Evolutionary conservation across 192 early-diverging fungal genomes (phyloP), one percentile per base, ranked within the genome.

Genomic region (Podila minutissima): DNA sequence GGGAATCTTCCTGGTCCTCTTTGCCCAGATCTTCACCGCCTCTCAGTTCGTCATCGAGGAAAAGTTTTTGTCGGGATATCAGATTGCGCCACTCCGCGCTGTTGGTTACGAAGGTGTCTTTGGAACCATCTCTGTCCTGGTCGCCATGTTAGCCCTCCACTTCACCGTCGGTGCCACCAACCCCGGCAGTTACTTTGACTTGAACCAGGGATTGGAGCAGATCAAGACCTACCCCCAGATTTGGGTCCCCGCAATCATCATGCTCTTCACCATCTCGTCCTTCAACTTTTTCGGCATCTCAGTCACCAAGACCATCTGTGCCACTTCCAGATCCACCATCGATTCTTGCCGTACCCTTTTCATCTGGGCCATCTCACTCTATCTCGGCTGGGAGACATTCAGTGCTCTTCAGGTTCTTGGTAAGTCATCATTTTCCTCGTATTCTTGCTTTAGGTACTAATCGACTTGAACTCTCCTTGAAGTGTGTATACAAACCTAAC

Each of bases 41-140:
- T 85, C 91, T 1, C 96, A 97, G 84, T 99, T 99, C 87, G 96
- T 99, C 22, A 86, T 98, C 57, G 98, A 99, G 74, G 98, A 99
- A 76, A 96, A 94, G 82, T 92, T 99, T 67, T 87, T 99, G 87
- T 72, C 82, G 22, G 87, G 79, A 64, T 99, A 94, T 83, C 83
- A 91, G 8, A 84, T 97, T 37, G 91, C 90, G 29, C 93, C 98
- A 26, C 86, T 98, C 69, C 93, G 93, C 63, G 96, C 96, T 2
- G 96, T 99, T 22, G 98, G 96, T 0, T 89, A 96, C 13, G 98
- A 99, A 82, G 98, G 98, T 41, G 71, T 90, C 7, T 98, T 97
- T 86, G 98, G 98, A 51, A 86, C 97, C 0, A 59, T 91, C 38
- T 90, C 94, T 0, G 88, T 92, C 11, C 69, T 91, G 67, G 71